Conservation (phyloP, 495 filamentous ascomycete species). For the Podospora pseudocomata region DNA sequence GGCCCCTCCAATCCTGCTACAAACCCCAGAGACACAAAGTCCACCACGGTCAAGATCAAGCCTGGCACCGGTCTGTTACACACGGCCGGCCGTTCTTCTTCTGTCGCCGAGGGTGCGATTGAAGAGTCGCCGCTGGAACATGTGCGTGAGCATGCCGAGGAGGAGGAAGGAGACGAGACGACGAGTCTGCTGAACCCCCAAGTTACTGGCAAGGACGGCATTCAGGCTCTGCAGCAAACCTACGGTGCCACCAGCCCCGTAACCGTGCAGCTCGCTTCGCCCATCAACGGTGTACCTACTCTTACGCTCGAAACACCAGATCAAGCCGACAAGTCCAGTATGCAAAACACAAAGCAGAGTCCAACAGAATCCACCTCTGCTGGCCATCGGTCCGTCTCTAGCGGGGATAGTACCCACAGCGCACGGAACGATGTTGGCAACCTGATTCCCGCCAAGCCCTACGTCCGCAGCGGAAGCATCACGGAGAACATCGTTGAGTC, state of each 20-base stretch:
- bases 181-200: constrained; percentile 40
- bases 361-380: not conserved
- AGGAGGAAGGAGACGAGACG: constrained; percentile 37
- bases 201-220: constrained; percentile 59
- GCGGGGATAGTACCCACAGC: constrained; percentile 23
- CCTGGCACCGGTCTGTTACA: constrained; percentile 38
- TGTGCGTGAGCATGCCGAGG: not conserved
- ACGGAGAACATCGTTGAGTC: constrained; percentile 82
- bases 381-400: constrained; percentile 16
- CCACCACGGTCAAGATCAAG: constrained; percentile 89
- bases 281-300: constrained; percentile 20
- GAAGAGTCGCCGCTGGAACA: constrained; percentile 16
- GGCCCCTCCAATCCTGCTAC: constrained; percentile 89
- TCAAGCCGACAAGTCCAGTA: constrained; percentile 19
- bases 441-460: constrained; percentile 43
- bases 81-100: constrained; percentile 25
- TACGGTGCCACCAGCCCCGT: constrained; percentile 57
- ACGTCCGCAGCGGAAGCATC: constrained; percentile 79
- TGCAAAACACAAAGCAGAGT: constrained; percentile 25
- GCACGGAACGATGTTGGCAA: constrained; percentile 16
- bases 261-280: constrained; percentile 30
- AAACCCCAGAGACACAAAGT: constrained; percentile 77
- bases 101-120: constrained; percentile 19
- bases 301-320: constrained; percentile 23
- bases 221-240: constrained; percentile 59